Evolutionary conservation across 371 early-diverging fungal genomes (phyloP).

Genomic region (Mortierella sp.): DNA sequence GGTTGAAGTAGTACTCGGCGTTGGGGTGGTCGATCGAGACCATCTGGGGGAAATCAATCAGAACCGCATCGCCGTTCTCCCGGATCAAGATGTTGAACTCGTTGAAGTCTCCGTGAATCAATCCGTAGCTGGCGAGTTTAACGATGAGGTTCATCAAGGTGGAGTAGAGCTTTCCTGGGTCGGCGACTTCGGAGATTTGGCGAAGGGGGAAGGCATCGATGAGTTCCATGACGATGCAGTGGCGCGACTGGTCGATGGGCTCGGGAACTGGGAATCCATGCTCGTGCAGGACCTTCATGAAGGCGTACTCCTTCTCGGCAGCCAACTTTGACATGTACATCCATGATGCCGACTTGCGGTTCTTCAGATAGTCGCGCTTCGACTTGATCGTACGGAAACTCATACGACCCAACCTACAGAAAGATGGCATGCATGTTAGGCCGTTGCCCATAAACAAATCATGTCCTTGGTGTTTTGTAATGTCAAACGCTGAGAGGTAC

Average conservation of each 20-base stretch:
- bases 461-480: background rate
- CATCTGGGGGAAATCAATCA: conserved; percentile 99
- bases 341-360: conserved; percentile 96
- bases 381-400: conserved; percentile 98
- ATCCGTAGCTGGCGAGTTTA: conserved; percentile 94
- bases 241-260: conserved; percentile 95
- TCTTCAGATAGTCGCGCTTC: conserved; percentile 96
- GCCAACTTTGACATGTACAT: conserved; percentile 98
- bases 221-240: conserved; percentile 98
- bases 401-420: conserved; percentile 91
- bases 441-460: no score
- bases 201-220: conserved; percentile 96
- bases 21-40: conserved; percentile 95
- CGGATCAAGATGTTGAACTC: conserved; percentile 99
- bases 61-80: conserved; percentile 84
- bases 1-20: conserved; percentile 96
- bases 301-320: conserved; percentile 97
- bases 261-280: conserved; percentile 97
- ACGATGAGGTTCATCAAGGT: conserved; percentile 96
- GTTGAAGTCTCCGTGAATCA: conserved; percentile 99
- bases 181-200: conserved; percentile 86
- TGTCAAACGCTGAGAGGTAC: no score
- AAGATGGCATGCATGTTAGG: background rate
- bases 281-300: conserved; percentile 91
- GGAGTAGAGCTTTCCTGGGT: conserved; percentile 95